phyloP scores from a whole-genome alignment of 441 rosid genomes.

The Adansonia gregorii region DNA sequence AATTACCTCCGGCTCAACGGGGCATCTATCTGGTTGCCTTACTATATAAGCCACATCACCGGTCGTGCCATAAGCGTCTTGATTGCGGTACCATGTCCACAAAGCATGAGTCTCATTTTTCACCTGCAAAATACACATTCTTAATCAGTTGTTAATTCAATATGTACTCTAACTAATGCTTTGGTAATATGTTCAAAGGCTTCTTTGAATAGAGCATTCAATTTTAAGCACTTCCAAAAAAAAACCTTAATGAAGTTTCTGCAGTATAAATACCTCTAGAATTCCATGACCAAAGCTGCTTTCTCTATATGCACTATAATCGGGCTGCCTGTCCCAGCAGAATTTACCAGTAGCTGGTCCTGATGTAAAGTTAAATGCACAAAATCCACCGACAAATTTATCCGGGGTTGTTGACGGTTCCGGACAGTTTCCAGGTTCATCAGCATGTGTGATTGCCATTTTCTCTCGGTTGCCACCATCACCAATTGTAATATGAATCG shows the following conservation, averaged over 20 bases:
- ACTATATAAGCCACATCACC: conserved; percentile 71
- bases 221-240: background rate
- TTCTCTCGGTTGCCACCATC: conserved; percentile 71
- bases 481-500: conserved; percentile 69
- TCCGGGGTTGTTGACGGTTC: conserved; percentile 52
- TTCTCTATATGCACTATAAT: conserved; percentile 90
- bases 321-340: conserved; percentile 82
- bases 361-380: conserved; percentile 66
- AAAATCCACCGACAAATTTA: conserved; percentile 49
- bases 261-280: conserved; percentile 55
- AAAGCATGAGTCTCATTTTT: conserved; percentile 84
- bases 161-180: too few relatives aligned
- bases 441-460: conserved; percentile 64
- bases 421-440: conserved; percentile 80
- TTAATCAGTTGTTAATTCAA: background rate
- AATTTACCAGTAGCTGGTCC: conserved; percentile 63
- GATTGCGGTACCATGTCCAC: conserved; percentile 89
- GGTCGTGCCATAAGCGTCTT: conserved; percentile 48
- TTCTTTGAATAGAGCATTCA: background rate
- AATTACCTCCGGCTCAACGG: conserved; percentile 25
- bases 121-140: conserved; percentile 51
- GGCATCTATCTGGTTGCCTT: conserved; percentile 69
- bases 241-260: background rate
- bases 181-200: background rate
- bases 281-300: conserved; percentile 91